Percentiles rank a stretch among this genome's conserved stretches.
phyloP scores from a whole-genome alignment of 2,329 filamentous ascomycete genomes.

The Aspergillus jensenii region DNA sequence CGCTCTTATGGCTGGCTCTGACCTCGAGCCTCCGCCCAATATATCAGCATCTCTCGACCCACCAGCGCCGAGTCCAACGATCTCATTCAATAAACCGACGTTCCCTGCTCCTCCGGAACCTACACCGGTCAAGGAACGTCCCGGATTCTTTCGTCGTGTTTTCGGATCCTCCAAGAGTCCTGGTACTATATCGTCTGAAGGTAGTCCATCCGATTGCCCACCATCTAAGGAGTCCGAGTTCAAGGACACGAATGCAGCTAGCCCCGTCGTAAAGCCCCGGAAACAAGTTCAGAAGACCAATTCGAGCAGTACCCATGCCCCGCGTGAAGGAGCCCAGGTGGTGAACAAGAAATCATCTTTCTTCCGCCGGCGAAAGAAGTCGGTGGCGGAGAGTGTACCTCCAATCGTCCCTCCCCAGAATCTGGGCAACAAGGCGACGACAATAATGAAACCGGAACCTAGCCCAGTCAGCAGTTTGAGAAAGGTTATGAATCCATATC shows the following conservation, averaged over 20 bases:
- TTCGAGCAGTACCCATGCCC: constrained; percentile 19
- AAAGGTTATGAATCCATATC: constrained; percentile 83
- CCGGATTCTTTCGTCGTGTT: constrained; percentile 89
- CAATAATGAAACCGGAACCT: constrained; percentile 35
- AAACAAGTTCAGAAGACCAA: constrained; percentile 28
- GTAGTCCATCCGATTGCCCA: constrained; percentile 20
- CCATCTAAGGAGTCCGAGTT: constrained; percentile 25
- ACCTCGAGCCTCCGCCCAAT: constrained; percentile 38
- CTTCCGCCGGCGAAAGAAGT: constrained; percentile 92
- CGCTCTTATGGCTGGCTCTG: constrained; percentile 24
- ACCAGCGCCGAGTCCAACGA: constrained; percentile 54
- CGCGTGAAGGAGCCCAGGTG: constrained; percentile 49
- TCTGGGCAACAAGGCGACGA: constrained; percentile 37
- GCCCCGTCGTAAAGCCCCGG: constrained; percentile 24
- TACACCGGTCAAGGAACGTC: constrained; percentile 64
- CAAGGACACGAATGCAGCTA: constrained; percentile 21
- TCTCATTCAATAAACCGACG: constrained; percentile 51
- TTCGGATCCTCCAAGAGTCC: constrained; percentile 72
- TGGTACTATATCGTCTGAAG: constrained; percentile 23
- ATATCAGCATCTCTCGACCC: constrained; percentile 49
- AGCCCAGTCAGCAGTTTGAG: constrained; percentile 79
- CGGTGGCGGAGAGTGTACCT: constrained; percentile 65
- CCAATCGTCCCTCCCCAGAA: constrained; percentile 52
- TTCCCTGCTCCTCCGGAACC: constrained; percentile 39
- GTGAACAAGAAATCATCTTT: constrained; percentile 94